Base-by-base conservation (phyloP, 2,329 filamentous ascomycete species). In the Cladosporium halotolerans region DNA sequence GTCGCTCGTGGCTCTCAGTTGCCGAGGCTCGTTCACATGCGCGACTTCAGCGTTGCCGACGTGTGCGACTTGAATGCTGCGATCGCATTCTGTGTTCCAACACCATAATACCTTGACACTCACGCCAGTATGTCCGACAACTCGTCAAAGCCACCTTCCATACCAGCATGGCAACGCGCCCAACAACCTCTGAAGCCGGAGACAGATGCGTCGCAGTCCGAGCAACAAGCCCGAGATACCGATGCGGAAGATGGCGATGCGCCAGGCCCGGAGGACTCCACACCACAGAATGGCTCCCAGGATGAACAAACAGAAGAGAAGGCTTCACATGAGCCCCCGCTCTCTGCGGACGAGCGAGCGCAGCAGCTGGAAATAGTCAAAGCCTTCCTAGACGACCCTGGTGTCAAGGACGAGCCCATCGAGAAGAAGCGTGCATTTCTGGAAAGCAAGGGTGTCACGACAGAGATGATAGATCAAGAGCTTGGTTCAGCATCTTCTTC, bases 361-460 rank as follows among this genome's bases (percentile, higher is more conserved):
- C 51, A 60, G 10, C 50, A 72, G 34, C 64, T 88, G 34, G 82
- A 89, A 13, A 82, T 89, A 65, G 89, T 90, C 28, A 78, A 79
- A 41, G 80, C 77, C 50, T 96, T 96, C 65, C 78, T 96, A 3
- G 76, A 87, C 47, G 85, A 95, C 56, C 82, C 87, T 7, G 76
- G 78, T 16, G 87, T 96, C 54, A 82, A 79, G 55, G 74, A 85
- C 68, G 82, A 85, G 33, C 76, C 85, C 0, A 76, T 78, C 42
- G 85, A 88, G 53, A 84, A 83, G 70, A 95, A 95, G 73, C 75
- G 80, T 16, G 79, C 80, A 7, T 96, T 96, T 61, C 73, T 96
- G 1, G 79, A 84, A 63, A 81, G 81, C 47, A 96, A 96, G 68
- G 88, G 88, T 3, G 73, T 96, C 7, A 73, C 72, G 3, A 73